A percentile compares a stretch with the other conserved stretches of the same genome.
Evolutionary conservation across 257 asterid species (phyloP).

Genomic region (Forsythia suspensa): DNA sequence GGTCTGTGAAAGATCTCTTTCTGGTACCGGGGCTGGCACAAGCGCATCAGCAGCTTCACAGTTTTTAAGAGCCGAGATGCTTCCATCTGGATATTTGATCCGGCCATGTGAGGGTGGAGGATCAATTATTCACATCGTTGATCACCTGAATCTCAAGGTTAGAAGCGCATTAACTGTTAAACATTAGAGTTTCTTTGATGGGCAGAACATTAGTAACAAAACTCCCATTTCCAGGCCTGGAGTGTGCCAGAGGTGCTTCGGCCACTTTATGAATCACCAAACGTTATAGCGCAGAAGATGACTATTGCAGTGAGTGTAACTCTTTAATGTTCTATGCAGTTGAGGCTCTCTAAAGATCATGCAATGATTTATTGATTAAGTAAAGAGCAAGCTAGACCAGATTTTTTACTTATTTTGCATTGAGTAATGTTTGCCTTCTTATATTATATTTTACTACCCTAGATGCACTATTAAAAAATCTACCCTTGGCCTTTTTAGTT

Average conservation of each 20-base stretch:
- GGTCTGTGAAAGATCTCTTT: constrained; percentile 94
- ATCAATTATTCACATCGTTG: constrained; percentile 92
- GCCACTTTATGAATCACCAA: constrained; percentile 94
- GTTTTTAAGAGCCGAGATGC: constrained; percentile 87
- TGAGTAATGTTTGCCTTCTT: background rate
- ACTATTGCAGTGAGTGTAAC: constrained; percentile 73
- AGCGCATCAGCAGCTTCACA: constrained; percentile 72
- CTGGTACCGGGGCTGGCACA: constrained; percentile 92
- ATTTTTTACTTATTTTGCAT: background rate
- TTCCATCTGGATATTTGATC: constrained; percentile 91
- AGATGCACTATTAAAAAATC: background rate
- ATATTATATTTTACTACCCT: background rate
- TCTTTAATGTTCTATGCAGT: constrained; percentile 7
- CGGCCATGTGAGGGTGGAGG: constrained; percentile 99
- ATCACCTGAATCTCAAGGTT: constrained; percentile 90
- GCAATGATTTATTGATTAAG: background rate
- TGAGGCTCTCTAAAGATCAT: background rate
- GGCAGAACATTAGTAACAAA: constrained; percentile 1
- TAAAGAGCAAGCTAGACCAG: background rate
- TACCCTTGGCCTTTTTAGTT: background rate
- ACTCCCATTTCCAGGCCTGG: constrained; percentile 65
- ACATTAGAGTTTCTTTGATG: background rate
- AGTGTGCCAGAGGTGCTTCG: constrained; percentile 96
- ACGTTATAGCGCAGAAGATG: constrained; percentile 80
- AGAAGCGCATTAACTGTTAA: background rate